Evolutionary conservation across 2,329 filamentous ascomycete species (phyloP).

Genomic region (Paraphoma chrysanthemicola): DNA sequence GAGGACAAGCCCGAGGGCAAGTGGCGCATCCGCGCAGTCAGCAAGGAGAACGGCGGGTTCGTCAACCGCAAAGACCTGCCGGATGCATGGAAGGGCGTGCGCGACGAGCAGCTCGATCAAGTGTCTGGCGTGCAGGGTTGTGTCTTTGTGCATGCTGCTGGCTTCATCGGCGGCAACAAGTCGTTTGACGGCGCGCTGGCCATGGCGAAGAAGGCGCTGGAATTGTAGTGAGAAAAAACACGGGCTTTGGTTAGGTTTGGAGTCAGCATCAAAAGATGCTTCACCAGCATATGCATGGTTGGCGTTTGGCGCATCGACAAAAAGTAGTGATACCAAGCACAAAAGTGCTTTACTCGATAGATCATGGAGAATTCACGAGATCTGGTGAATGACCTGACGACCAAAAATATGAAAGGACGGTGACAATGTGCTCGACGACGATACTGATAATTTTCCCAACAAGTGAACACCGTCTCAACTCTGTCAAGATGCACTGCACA

Average conservation of each 20-base stretch:
- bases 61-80: conserved; percentile 90
- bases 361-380: background rate
- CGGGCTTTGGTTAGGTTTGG: background rate
- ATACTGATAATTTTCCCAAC: no score
- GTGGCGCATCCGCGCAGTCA: conserved; percentile 95
- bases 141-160: conserved; percentile 92
- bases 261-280: background rate
- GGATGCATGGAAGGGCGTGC: conserved; percentile 88
- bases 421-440: no score
- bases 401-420: no score
- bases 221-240: conserved; percentile 26
- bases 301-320: conserved; percentile 35
- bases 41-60: conserved; percentile 83
- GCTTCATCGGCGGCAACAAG: conserved; percentile 96
- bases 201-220: conserved; percentile 82
- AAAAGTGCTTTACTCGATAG: conserved; percentile 16
- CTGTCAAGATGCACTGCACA: no score
- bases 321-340: conserved; percentile 37
- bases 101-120: conserved; percentile 83
- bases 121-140: conserved; percentile 73
- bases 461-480: no score
- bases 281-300: conserved; percentile 32
- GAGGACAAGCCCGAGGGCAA: conserved; percentile 79
- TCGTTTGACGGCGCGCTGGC: conserved; percentile 85
- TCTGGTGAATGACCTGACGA: no score